Evolutionary conservation across 441 rosid genomes (phyloP), one percentile per base, ranked within the genome.

Genomic region (Pelargonium australe): DNA sequence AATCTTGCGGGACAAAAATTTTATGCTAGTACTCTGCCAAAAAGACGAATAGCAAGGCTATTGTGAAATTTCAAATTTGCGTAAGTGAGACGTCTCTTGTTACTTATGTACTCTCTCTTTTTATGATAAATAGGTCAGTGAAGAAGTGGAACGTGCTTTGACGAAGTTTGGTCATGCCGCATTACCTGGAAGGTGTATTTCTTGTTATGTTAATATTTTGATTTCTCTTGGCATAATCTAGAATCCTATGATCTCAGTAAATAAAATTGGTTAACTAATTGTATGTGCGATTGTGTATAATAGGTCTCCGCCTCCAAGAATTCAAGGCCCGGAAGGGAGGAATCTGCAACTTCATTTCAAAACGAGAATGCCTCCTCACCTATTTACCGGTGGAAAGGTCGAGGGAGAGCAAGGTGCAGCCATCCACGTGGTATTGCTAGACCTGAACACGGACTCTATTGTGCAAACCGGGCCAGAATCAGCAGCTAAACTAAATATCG

Each of bases 391-490:
- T 45, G 99, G 99, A 51, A 92, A 86, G 80, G 97, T 95, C 20
- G 99, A 95, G 78, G 99, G 99, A 64, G 99, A 95, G 78, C 98
- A 92, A 73, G 98, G 99, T 76, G 98, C 96, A 70, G 85, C 98
- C n/a, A 87, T 95, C 72, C 99, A 95, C 80, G 77, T 84, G 16
- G 88, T 95, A 62, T 77, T 95, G 69, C 66, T 87, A 49, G 98
- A 95, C 75, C 83, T 78, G 37, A 87, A 78, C 80, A 80, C 84
- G 64, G 92, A 85, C 62, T 85, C 76, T 57, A 96, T 83, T 65
- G 86, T 90, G 49, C 86, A 91, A 17, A 72, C 73, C 76, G 99
- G 99, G 51, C 83, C 90, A 63, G 99, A 95, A 80, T 82, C 98
- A 65, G 86, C 80, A 28, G 82, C 76, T 49, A 95, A 86, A 75